These are phyloP conservation scores for Penicillium digitatum DNA, from an alignment of 2,329 filamentous ascomycete species.

Conservation along the genomic window DNA sequence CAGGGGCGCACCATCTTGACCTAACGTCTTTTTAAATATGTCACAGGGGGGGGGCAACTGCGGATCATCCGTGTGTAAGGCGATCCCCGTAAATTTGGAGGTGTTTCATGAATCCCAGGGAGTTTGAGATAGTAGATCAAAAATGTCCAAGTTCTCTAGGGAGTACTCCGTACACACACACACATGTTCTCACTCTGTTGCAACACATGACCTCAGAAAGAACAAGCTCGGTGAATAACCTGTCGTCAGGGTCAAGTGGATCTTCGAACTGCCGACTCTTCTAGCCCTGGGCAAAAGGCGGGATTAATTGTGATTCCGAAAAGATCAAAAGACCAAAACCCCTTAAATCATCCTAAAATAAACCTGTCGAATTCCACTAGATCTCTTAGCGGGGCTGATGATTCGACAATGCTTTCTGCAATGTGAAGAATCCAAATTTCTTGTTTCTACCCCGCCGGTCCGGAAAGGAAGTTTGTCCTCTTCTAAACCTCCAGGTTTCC, in stretches of 20 bases:
- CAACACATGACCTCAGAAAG: background rate
- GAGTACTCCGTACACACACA: background rate
- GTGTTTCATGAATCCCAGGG: background rate
- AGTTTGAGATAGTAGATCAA: background rate
- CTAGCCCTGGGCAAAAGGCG: background rate
- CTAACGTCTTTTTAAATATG: too few relatives aligned
- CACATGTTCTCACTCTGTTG: background rate
- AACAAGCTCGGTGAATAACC: background rate
- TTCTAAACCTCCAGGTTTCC: background rate
- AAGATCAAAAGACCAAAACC: background rate
- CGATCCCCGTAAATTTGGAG: background rate
- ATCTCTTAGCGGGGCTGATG: slow-evolving; percentile 15
- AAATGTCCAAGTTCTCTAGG: too few relatives aligned
- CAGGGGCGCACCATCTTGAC: background rate
- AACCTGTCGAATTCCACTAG: slow-evolving; percentile 16
- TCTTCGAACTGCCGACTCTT: background rate
- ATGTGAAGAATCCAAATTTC: slow-evolving; percentile 18
- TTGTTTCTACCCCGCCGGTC: slow-evolving; percentile 13
- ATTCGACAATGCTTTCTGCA: slow-evolving; percentile 20
- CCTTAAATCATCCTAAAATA: background rate
- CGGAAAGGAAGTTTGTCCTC: slow-evolving; percentile 3
- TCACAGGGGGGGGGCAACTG: background rate
- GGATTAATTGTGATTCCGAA: background rate
- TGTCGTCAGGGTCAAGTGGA: background rate
- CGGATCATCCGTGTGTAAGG: background rate